Base-by-base conservation (phyloP, 2,329 filamentous ascomycete genomes). In the Aspergillus sp. region DNA sequence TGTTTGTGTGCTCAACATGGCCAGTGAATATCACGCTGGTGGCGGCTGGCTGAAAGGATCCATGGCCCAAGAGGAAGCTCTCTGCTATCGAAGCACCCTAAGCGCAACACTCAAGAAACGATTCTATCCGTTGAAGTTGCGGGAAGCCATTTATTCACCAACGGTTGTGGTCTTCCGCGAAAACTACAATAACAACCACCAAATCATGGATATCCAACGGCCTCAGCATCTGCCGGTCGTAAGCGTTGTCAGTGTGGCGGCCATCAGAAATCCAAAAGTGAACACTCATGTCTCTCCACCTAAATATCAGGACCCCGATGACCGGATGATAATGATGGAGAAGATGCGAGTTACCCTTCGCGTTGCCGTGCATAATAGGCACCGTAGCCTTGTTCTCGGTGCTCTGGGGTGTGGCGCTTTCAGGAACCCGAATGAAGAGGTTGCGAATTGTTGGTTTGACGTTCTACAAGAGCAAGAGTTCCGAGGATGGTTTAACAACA, bases 391-490 rank as follows among this genome's bases (percentile, higher is more conserved):
- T 8, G 84, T 91, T 5, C 77, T 91, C 1, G 88, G 88, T 0
- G 87, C 88, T 0, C 68, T 91, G 50, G 88, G 88, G 0, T 91
- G 88, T 64, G 88, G 88, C 3, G 86, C 82, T 0, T 90, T 89
- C 68, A 65, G 64, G 0, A 89, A 90, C 68, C 88, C 88, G 8
- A 78, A 79, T 0, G 72, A 75, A 33, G 84, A 86, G 60, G 83
- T 90, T n/a, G 86, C 84, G 2, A 58, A 74, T 35, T 86, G 86
- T 63, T 91, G 87, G 80, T 68, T 76, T 27, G 81, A 86, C 65
- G 85, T 89, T 35, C 73, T 90, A 55, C 57, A 67, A 31, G 86
- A 90, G 67, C 39, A 60, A 0, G 87, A 90, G 73, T 89, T 89
- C 62, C 65, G 72, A 40, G 84, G 85, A 1, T 88, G 86, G 84